phyloP scores from a whole-genome alignment of 495 filamentous ascomycete genomes.

The Chaetomidium leptoderma region DNA sequence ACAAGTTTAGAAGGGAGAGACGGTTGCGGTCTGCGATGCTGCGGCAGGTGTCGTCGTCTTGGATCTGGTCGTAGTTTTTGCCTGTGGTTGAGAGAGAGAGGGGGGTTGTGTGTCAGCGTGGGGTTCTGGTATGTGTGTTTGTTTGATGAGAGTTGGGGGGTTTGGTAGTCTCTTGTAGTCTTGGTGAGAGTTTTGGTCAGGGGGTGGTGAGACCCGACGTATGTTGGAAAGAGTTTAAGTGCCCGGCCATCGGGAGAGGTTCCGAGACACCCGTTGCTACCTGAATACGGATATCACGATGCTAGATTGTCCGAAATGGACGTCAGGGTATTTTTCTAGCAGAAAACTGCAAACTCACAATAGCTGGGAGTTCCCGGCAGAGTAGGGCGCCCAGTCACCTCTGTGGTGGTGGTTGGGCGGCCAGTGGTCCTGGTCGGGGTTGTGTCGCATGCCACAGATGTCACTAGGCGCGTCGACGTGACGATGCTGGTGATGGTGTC shows the following conservation, averaged over 20 bases:
- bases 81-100: slow-evolving; percentile 3
- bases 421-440: slow-evolving; percentile 2
- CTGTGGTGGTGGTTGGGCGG: not conserved
- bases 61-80: slow-evolving; percentile 10
- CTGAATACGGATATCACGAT: too few species aligned
- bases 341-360: slow-evolving; percentile 18
- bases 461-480: slow-evolving; percentile 13
- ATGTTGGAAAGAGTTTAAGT: too few species aligned
- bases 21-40: slow-evolving; percentile 13
- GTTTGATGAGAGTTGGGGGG: too few species aligned
- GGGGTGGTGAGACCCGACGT: too few species aligned
- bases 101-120: not conserved
- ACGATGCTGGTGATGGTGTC: slow-evolving; percentile 19
- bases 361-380: slow-evolving; percentile 23
- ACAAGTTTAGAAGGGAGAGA: slow-evolving; percentile 23
- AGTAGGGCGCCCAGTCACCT: not conserved
- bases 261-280: too few species aligned
- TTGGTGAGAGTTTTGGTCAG: too few species aligned
- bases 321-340: not conserved
- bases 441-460: not conserved
- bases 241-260: too few species aligned
- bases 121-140: not conserved
- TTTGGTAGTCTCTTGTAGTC: too few species aligned
- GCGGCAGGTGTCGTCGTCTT: slow-evolving; percentile 16
- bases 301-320: too few species aligned